A percentile compares a stretch with the other conserved stretches of the same genome.
Evolutionary conservation across 2,329 filamentous ascomycete genomes (phyloP).

Genomic region (Diaporthe sp.): DNA sequence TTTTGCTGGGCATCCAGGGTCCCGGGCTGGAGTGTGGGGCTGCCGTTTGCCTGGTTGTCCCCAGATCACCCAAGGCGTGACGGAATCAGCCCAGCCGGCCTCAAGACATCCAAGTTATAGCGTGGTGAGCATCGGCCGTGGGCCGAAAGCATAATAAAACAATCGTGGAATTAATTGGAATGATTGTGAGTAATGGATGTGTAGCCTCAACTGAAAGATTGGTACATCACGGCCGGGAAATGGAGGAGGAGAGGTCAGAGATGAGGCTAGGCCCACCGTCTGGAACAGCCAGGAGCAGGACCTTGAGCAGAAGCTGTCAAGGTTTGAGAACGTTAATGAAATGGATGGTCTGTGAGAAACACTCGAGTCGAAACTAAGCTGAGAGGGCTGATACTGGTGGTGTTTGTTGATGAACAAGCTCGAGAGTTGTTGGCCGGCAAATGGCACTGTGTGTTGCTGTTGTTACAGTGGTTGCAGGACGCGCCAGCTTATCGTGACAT

Average conservation of each 20-base stretch:
- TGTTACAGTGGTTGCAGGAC: slow-evolving; percentile 40
- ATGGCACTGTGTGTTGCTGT: slow-evolving; percentile 21
- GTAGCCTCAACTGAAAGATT: not conserved
- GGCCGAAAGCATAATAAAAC: not conserved
- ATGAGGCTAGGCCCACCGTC: not conserved
- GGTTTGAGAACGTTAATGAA: slow-evolving; percentile 6
- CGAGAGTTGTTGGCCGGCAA: not conserved
- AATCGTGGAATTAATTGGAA: not conserved
- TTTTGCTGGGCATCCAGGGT: slow-evolving; percentile 22
- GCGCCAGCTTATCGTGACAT: slow-evolving; percentile 30
- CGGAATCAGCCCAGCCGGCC: slow-evolving; percentile 21
- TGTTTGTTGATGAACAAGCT: slow-evolving; percentile 8
- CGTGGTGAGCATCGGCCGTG: slow-evolving; percentile 14
- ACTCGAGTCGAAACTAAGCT: slow-evolving; percentile 9
- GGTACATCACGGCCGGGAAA: not conserved
- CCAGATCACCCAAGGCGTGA: slow-evolving; percentile 22
- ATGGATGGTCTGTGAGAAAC: slow-evolving; percentile 9
- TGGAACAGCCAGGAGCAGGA: slow-evolving; percentile 1
- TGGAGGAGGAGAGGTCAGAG: not conserved
- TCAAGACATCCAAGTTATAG: not conserved
- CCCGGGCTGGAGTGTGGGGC: slow-evolving; percentile 5
- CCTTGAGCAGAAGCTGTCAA: slow-evolving; percentile 9
- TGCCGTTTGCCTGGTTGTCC: slow-evolving; percentile 3
- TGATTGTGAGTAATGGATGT: not conserved
- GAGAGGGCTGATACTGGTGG: not conserved